Evolutionary conservation across 2,329 filamentous ascomycete genomes (phyloP).

Genomic region (Pestalotiopsis sp.): DNA sequence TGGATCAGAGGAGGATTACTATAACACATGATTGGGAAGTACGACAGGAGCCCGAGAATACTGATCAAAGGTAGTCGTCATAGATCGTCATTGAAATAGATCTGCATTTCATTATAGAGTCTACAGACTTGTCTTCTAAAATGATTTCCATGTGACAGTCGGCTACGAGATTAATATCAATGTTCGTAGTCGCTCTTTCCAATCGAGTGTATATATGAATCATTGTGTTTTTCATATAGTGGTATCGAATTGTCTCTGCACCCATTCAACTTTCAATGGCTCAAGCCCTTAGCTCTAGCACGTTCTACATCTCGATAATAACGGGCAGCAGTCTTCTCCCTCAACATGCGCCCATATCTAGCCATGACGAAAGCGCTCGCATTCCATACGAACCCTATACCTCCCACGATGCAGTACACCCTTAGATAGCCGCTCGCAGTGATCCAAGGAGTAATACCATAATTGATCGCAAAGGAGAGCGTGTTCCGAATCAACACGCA

Average conservation of each 20-base stretch:
- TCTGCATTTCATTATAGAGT: neutral
- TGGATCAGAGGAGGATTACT: neutral
- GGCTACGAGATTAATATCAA: no score
- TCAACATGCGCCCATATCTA: conserved; percentile 30
- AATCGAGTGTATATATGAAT: no score
- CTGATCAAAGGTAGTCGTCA: neutral
- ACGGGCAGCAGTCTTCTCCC: conserved; percentile 28
- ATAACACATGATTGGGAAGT: conserved; percentile 6
- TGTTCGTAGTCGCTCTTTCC: no score
- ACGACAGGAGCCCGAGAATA: neutral
- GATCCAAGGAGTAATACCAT: conserved; percentile 49
- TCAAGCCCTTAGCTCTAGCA: conserved; percentile 10
- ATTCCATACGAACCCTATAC: conserved; percentile 32
- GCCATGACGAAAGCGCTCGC: conserved; percentile 32
- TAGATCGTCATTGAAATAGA: neutral
- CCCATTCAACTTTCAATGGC: no score
- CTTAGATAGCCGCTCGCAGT: conserved; percentile 44
- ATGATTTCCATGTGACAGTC: no score
- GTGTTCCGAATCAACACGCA: conserved; percentile 44
- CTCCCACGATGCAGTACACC: conserved; percentile 40
- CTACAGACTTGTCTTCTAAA: no score
- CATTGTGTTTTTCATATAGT: no score
- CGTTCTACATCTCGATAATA: conserved; percentile 36
- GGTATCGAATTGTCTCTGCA: no score
- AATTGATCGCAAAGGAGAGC: conserved; percentile 41